These are phyloP conservation scores for Vanderwaltozyma yarrowii DNA, from an alignment of 805 yeast genomes.

Conservation along the genomic window DNA sequence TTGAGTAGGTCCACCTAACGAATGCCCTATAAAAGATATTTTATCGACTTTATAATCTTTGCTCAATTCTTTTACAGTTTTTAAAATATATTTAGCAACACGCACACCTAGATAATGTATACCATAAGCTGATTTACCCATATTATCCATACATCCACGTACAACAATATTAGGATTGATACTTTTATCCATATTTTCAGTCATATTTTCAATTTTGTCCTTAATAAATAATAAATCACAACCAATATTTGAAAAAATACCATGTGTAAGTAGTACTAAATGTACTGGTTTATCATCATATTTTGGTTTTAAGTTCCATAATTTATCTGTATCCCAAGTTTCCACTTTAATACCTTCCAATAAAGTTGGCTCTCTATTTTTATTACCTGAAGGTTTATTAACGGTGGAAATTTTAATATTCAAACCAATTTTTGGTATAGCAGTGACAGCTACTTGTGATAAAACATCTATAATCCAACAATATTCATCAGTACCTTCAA, in stretches of 20 bases:
- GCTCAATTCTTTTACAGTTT: conserved; percentile 38
- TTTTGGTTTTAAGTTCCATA: conserved; percentile 68
- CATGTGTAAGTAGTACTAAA: conserved; percentile 81
- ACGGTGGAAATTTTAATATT: conserved; percentile 38
- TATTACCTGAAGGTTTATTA: conserved; percentile 1
- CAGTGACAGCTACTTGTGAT: conserved; percentile 68
- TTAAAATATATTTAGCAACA: conserved; percentile 56
- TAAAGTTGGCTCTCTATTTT: neutral
- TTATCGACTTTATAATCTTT: conserved; percentile 36
- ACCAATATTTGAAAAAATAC: conserved; percentile 79
- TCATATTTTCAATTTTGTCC: conserved; percentile 54
- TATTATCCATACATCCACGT: conserved; percentile 75
- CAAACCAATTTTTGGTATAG: conserved; percentile 57
- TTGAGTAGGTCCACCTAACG: conserved; percentile 88
- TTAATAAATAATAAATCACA: conserved; percentile 86
- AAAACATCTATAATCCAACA: conserved; percentile 74
- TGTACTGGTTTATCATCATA: conserved; percentile 52
- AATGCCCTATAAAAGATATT: conserved; percentile 86
- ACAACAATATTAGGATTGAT: conserved; percentile 51
- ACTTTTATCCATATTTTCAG: conserved; percentile 9
- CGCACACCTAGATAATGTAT: conserved; percentile 74
- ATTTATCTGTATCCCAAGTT: conserved; percentile 46
- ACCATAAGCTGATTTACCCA: conserved; percentile 83
- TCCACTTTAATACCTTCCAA: conserved; percentile 18
- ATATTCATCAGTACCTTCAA: conserved; percentile 30